phyloP scores from a whole-genome alignment of 2,329 filamentous ascomycete genomes.

The Chaetomiaceae sp. region DNA sequence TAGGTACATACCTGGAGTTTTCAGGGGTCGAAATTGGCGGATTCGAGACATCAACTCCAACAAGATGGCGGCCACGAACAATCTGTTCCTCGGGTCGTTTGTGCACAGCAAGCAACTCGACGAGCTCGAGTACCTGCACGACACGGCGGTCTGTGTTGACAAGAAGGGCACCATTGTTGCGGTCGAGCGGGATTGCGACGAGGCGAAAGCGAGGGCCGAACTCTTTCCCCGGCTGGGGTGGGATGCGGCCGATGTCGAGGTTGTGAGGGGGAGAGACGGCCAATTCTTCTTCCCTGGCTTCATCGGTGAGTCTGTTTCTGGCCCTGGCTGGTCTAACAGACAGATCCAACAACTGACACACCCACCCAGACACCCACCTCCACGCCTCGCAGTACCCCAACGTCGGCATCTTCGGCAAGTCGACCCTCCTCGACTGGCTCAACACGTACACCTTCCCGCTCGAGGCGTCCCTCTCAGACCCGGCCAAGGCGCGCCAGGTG shows the following conservation, averaged over 20 bases:
- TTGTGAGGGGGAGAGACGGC: constrained; percentile 36
- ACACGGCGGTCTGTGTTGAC: constrained; percentile 49
- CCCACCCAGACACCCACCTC: constrained; percentile 77
- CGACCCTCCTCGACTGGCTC: constrained; percentile 89
- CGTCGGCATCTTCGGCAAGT: constrained; percentile 86
- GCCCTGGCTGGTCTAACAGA: not conserved
- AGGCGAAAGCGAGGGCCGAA: constrained; percentile 29
- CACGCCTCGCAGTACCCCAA: constrained; percentile 96
- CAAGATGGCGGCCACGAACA: constrained; percentile 29
- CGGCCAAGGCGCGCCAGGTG: constrained; percentile 59
- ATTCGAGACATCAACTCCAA: not conserved
- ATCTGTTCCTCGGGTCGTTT: constrained; percentile 52
- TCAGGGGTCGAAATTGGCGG: too few species aligned
- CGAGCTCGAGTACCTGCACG: constrained; percentile 48
- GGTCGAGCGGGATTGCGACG: constrained; percentile 36
- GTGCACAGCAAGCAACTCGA: constrained; percentile 47
- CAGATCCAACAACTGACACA: not conserved
- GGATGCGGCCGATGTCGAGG: constrained; percentile 35
- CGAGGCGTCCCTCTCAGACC: constrained; percentile 67
- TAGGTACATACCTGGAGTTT: too few species aligned
- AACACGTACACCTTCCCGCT: constrained; percentile 92
- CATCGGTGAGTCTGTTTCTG: constrained; percentile 50
- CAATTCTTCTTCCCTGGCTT: constrained; percentile 84
- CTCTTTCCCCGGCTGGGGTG: constrained; percentile 44
- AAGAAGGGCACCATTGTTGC: constrained; percentile 45